Evolutionary conservation across 2,329 filamentous ascomycete genomes (phyloP), one percentile per base, ranked within the genome.

Genomic region (Ophioceras dolichostomum): DNA sequence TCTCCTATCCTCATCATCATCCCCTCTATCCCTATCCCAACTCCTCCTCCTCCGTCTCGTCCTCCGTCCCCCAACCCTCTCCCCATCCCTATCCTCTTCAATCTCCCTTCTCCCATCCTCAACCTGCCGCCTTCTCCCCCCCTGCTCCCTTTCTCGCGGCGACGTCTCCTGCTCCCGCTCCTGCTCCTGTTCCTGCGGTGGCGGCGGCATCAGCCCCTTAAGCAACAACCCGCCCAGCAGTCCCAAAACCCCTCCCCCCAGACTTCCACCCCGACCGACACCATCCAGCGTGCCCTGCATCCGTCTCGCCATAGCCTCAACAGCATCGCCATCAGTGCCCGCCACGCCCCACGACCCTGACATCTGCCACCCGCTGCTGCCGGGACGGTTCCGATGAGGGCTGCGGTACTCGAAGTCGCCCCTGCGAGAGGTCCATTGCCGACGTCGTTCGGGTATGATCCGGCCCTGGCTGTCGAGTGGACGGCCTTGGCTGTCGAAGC

Each of bases 401-500:
- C 38, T 43, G 14, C 51, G 47, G 37, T 61, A 61, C 24, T 58
- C 55, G 41, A 70, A 70, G 1, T 62, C 56, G 4, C 66, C 67
- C 8, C 45, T 53, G 3, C 65, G 55, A 4, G 51, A 53, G 1
- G 58, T 58, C 57, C 54, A 56, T 3, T 49, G 42, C 24, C 34
- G 24, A 13, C 22, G 39, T 13, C 37, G 32, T 9, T 28, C 31
- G 5, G 32, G 35, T 12, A 14, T 13, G 16, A n/a, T 7, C 34
- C 14, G 9, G 22, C 19, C 16, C 39, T 42, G 44, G 7, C 44
- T 45, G 32, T 59, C 53, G 1, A 71, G 45, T 1, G 59, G 64
- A 10, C 51, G 55, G 2, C 68, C 67, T 2, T 61, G 45, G 1
- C 47, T 38, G 41, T 71, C 65, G 35, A 71, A 71, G 1, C 67